phyloP scores from a whole-genome alignment of 2,329 filamentous ascomycete species.

The Leptographium radiaticola region DNA sequence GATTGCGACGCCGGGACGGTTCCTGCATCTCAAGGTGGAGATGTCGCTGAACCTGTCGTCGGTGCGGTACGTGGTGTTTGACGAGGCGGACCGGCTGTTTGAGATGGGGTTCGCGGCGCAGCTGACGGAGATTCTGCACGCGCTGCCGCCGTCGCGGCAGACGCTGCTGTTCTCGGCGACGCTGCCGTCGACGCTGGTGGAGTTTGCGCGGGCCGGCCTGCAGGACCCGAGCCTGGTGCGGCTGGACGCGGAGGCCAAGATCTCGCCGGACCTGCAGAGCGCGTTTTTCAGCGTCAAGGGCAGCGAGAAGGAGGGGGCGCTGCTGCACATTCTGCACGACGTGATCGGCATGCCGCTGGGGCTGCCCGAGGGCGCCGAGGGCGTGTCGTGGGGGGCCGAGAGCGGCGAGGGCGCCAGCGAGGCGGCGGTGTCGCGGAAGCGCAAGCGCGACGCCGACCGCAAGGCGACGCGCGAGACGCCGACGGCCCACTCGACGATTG shows the following conservation, averaged over 20 bases:
- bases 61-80: slow-evolving; percentile 89
- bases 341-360: slow-evolving; percentile 81
- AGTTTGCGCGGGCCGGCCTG: slow-evolving; percentile 86
- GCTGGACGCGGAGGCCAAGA: slow-evolving; percentile 86
- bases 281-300: slow-evolving; percentile 91
- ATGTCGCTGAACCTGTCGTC: slow-evolving; percentile 88
- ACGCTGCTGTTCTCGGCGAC: slow-evolving; percentile 94
- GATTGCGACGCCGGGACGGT: slow-evolving; percentile 92
- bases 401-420: not conserved
- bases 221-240: slow-evolving; percentile 86
- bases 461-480: slow-evolving; percentile 42
- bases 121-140: slow-evolving; percentile 82
- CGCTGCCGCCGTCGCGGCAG: slow-evolving; percentile 71
- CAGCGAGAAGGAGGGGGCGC: slow-evolving; percentile 82
- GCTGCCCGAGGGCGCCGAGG: slow-evolving; percentile 38
- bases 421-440: slow-evolving; percentile 31
- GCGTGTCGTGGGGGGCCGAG: slow-evolving; percentile 13
- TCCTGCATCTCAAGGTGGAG: slow-evolving; percentile 92
- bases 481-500: slow-evolving; percentile 82
- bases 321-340: slow-evolving; percentile 80
- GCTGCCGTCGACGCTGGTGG: slow-evolving; percentile 82
- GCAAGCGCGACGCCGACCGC: slow-evolving; percentile 49
- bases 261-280: slow-evolving; percentile 89
- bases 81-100: slow-evolving; percentile 92
- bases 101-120: slow-evolving; percentile 98